A percentile compares a stretch with the other conserved stretches of the same genome.
Evolutionary conservation across 805 yeast genomes (phyloP).

Genomic region (Limtongia smithiae): DNA sequence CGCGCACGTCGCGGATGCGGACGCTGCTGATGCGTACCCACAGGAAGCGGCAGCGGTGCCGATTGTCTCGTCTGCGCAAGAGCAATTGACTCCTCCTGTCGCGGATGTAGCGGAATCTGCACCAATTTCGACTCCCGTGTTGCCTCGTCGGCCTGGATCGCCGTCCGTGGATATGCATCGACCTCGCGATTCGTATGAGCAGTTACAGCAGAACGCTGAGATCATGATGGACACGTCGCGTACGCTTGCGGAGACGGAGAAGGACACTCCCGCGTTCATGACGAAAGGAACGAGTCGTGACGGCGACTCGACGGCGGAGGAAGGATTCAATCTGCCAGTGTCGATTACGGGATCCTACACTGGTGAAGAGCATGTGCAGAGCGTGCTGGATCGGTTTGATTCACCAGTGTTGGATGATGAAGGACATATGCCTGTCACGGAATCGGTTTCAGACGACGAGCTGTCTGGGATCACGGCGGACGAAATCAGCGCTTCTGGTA

Average conservation of each 20-base stretch:
- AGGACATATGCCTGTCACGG: background rate
- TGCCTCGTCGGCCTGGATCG: constrained; percentile 12
- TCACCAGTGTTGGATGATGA: background rate
- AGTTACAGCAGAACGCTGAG: constrained; percentile 23
- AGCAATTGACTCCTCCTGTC: background rate
- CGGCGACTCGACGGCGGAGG: background rate
- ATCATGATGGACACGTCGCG: constrained; percentile 21
- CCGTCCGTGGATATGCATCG: constrained; percentile 16
- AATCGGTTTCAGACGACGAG: constrained; percentile 12
- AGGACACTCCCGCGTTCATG: background rate
- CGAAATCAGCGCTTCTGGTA: too few relatives aligned
- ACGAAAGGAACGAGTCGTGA: background rate
- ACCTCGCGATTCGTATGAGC: constrained; percentile 13
- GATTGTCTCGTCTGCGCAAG: background rate
- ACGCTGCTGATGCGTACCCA: background rate
- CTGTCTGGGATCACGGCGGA: too few relatives aligned
- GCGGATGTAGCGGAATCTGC: constrained; percentile 8
- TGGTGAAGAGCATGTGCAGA: constrained; percentile 20
- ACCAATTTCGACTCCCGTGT: constrained; percentile 16
- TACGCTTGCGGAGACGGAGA: constrained; percentile 23
- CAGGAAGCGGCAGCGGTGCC: background rate
- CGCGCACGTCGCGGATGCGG: too few relatives aligned
- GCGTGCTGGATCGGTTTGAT: constrained; percentile 11
- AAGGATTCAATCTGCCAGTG: background rate
- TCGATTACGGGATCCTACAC: constrained; percentile 10